These are phyloP conservation scores for Eimeria necatrix DNA, from an alignment of 169 alveolate species.

Conservation along the genomic window DNA sequence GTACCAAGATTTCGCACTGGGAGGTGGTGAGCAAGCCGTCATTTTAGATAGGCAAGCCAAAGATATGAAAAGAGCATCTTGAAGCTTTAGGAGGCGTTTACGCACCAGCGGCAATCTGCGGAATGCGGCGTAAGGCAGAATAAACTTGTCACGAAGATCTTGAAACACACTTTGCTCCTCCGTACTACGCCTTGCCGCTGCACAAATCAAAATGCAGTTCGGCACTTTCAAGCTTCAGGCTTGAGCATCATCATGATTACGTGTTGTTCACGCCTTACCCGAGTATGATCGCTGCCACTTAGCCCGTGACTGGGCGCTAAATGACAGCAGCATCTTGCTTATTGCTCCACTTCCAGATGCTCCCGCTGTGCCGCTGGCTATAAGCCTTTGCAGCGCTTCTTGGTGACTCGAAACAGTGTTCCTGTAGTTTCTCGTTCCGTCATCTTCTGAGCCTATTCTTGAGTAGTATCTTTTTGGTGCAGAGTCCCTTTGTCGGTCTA, in stretches of 20 bases:
- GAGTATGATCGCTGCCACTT: conserved; percentile 34
- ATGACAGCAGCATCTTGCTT: conserved; percentile 21
- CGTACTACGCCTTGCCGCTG: conserved; percentile 18
- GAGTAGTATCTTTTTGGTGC: neutral
- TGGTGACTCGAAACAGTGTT: neutral
- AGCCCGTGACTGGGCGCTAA: neutral
- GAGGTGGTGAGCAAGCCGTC: too few relatives aligned
- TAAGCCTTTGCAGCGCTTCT: neutral
- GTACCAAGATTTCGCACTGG: too few relatives aligned
- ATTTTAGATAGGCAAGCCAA: too few relatives aligned
- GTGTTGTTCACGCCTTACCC: neutral
- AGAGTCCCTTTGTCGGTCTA: too few relatives aligned
- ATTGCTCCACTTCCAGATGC: neutral
- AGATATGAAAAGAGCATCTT: too few relatives aligned
- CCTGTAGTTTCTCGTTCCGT: neutral
- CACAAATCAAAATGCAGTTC: neutral
- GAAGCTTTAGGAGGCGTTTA: too few relatives aligned
- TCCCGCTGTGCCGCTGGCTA: neutral
- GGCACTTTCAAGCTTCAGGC: neutral
- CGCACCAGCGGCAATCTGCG: conserved; percentile 61
- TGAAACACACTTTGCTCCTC: conserved; percentile 49
- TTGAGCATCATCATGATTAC: too few relatives aligned
- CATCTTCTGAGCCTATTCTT: neutral
- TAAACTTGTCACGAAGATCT: conserved; percentile 44
- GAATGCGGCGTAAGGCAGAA: conserved; percentile 63